Conservation (phyloP, 2,329 filamentous ascomycete species). For the Trichoderma atrobrunneum region DNA sequence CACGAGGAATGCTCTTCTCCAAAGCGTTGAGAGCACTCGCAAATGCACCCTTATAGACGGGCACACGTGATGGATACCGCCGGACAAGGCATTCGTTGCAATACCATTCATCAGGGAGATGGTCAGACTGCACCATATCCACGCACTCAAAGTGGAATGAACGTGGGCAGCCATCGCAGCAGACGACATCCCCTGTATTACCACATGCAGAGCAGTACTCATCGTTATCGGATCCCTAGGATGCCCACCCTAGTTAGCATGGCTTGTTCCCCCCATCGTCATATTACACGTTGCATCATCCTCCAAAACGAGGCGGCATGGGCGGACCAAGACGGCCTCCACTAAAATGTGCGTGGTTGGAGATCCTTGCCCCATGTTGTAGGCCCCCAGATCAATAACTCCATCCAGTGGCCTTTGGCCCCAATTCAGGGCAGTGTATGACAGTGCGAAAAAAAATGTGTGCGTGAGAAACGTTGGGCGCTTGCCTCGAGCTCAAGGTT, state of each 20-base stretch:
- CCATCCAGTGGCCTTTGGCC: not conserved
- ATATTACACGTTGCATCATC: slow-evolving; percentile 21
- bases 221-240: slow-evolving; percentile 65
- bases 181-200: slow-evolving; percentile 79
- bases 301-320: slow-evolving; percentile 22
- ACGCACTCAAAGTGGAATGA: slow-evolving; percentile 90
- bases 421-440: slow-evolving; percentile 4
- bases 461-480: not conserved
- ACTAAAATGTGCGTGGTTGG: slow-evolving; percentile 19
- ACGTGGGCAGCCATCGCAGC: slow-evolving; percentile 87
- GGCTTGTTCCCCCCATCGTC: slow-evolving; percentile 10
- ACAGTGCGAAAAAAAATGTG: slow-evolving; percentile 15
- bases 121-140: slow-evolving; percentile 70
- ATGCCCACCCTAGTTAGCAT: slow-evolving; percentile 33
- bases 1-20: slow-evolving; percentile 66
- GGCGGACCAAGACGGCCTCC: slow-evolving; percentile 15
- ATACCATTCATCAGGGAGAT: slow-evolving; percentile 75
- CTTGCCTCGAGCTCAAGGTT: not conserved
- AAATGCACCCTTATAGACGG: slow-evolving; percentile 56
- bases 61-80: slow-evolving; percentile 46
- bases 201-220: slow-evolving; percentile 87
- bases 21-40: slow-evolving; percentile 61
- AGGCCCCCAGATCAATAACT: slow-evolving; percentile 19
- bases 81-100: slow-evolving; percentile 68
- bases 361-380: slow-evolving; percentile 22